A percentile compares a stretch with the other conserved stretches of the same genome.
Conservation (phyloP, 2,329 filamentous ascomycete species). For the Seiridium unicorne region DNA sequence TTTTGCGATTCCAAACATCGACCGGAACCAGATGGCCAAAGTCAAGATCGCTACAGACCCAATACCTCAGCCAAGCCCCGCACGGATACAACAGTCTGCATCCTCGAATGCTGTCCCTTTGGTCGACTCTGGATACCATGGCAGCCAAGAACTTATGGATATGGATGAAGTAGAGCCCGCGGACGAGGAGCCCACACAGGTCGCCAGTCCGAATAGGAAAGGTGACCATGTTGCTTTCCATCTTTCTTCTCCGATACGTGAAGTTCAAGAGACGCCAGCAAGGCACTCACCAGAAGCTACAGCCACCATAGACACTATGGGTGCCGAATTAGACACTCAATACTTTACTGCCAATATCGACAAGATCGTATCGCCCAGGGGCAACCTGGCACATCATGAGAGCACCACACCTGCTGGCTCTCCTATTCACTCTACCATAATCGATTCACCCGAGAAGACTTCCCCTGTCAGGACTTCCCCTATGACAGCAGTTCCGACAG, state of each 20-base stretch:
- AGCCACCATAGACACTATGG: slow-evolving; percentile 14
- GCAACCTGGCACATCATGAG: slow-evolving; percentile 18
- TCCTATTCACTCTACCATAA: slow-evolving; percentile 11
- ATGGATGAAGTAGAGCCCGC: slow-evolving; percentile 18
- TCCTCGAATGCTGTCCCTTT: slow-evolving; percentile 29
- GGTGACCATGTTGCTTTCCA: slow-evolving; percentile 18
- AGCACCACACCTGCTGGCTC: slow-evolving; percentile 32
- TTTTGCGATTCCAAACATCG: slow-evolving; percentile 46
- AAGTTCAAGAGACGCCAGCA: slow-evolving; percentile 15
- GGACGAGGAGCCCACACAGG: slow-evolving; percentile 20
- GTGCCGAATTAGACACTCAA: slow-evolving; percentile 21
- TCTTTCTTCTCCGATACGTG: slow-evolving; percentile 13
- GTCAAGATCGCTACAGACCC: slow-evolving; percentile 59
- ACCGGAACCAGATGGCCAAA: slow-evolving; percentile 53
- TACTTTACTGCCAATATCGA: slow-evolving; percentile 24
- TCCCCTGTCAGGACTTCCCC: slow-evolving; percentile 15
- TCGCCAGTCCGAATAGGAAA: slow-evolving; percentile 18
- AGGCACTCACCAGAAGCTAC: slow-evolving; percentile 18
- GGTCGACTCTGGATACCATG: slow-evolving; percentile 71
- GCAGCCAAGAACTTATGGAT: slow-evolving; percentile 59
- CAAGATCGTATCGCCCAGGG: slow-evolving; percentile 14
- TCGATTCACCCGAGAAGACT: slow-evolving; percentile 8
- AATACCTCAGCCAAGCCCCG: slow-evolving; percentile 22
- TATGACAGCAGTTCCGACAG: background rate
- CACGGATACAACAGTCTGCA: background rate